These are phyloP conservation scores for Phaffia tasmanica DNA, from an alignment of 768 basidiomycete species.

Conservation along the genomic window DNA sequence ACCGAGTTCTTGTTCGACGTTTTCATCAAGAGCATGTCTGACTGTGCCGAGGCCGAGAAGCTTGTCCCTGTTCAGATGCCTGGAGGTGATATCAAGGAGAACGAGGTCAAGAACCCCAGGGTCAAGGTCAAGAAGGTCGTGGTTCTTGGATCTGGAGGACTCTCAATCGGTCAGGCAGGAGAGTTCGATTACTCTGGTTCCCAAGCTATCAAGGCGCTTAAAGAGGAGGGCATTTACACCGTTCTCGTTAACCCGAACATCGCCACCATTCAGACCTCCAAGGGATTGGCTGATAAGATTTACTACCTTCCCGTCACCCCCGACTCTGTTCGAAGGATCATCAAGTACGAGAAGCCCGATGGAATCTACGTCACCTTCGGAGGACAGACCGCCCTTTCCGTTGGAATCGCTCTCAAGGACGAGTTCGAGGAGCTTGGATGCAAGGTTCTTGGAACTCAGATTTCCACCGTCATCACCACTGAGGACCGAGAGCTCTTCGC, in stretches of 20 bases:
- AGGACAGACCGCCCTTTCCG: slow-evolving; percentile 91
- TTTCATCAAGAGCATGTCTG: slow-evolving; percentile 76
- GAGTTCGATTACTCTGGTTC: slow-evolving; percentile 99
- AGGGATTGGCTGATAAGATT: slow-evolving; percentile 96
- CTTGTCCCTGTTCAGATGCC: slow-evolving; percentile 42
- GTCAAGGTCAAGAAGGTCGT: slow-evolving; percentile 79
- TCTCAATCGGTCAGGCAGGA: slow-evolving; percentile 97
- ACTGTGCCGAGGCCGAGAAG: slow-evolving; percentile 46
- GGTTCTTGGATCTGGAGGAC: slow-evolving; percentile 90
- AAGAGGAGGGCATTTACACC: slow-evolving; percentile 98
- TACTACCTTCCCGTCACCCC: slow-evolving; percentile 98
- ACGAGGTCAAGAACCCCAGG: slow-evolving; percentile 50
- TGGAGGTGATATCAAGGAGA: slow-evolving; percentile 58
- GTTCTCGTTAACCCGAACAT: slow-evolving; percentile 99
- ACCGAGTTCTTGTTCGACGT: slow-evolving; percentile 98
- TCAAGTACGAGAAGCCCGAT: slow-evolving; percentile 96
- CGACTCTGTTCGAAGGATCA: slow-evolving; percentile 94
- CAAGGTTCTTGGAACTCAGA: slow-evolving; percentile 88
- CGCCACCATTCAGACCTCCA: slow-evolving; percentile 93
- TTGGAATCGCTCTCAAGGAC: slow-evolving; percentile 95
- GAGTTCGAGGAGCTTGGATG: slow-evolving; percentile 84
- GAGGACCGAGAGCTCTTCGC: slow-evolving; percentile 94
- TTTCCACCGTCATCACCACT: slow-evolving; percentile 92
- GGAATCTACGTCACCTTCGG: slow-evolving; percentile 99
- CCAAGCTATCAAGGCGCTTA: slow-evolving; percentile 97